Base-by-base conservation (phyloP, 75 land plant genomes). In the Sequoia sempervirens region DNA sequence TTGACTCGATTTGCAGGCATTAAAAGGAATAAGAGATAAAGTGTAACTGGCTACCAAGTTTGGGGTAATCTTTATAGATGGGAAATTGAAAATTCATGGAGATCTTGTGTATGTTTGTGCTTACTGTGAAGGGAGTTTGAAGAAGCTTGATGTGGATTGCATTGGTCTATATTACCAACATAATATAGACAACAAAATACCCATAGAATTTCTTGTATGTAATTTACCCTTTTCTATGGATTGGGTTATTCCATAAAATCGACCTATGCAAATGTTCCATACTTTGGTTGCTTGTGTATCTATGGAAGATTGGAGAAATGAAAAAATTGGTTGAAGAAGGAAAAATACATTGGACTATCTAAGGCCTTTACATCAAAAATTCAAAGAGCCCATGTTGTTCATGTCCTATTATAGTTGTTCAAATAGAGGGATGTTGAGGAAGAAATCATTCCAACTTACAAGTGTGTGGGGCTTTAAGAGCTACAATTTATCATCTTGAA, bases 251-350 rank as follows among this genome's bases (percentile, higher is more conserved):
- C n/a, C n/a, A n/a, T n/a, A n/a, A n/a, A 46, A 46, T 46, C 4
- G 8, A 46, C 4, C 8, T 46, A 5, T 5, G 47, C 18, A 32
- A 32, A 69, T 81, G 28, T n/a, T n/a, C n/a, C 36, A 64, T 38
- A 0, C 34, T 37, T 69, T 82, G n/a, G 34, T 52, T 92, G 96
- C 88, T 94, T n/a, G n/a, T 84, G n/a, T n/a, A n/a, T n/a, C n/a
- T n/a, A n/a, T n/a, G n/a, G n/a, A n/a, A n/a, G n/a, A n/a, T n/a
- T n/a, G 91, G 89, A 26, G 96, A 94, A 82, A 84, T 94, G 73
- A 94, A 94, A 87, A 92, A 94, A 86, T 80, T 94, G 53, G 93
- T 94, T 64, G 86, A 92, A 83, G 94, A 94, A 74, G 95, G 93
- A 17, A 94, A 94, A 85, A 82, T 94, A 92, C 68, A 79, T 94